Conservation (phyloP, 768 basidiomycete species). For the Kwoniella dejecticola region DNA sequence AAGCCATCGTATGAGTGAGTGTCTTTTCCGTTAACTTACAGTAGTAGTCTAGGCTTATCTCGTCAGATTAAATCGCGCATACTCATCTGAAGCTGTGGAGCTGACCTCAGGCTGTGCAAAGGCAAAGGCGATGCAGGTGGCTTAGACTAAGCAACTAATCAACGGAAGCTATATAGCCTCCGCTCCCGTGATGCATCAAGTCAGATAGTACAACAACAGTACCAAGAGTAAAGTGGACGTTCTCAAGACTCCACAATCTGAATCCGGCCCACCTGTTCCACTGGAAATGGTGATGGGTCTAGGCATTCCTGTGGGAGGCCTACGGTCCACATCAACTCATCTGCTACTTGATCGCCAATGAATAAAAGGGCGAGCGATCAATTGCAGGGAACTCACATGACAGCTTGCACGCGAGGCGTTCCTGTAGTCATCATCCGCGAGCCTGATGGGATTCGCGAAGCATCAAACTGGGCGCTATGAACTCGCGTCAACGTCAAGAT, state of each 20-base stretch:
- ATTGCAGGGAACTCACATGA: not conserved
- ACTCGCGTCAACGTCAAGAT: too few relatives aligned
- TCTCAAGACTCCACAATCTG: too few relatives aligned
- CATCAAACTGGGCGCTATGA: not conserved
- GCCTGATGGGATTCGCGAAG: not conserved
- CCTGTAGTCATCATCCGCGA: not conserved
- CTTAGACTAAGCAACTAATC: not conserved
- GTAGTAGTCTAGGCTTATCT: too few relatives aligned
- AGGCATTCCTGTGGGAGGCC: conserved; percentile 1
- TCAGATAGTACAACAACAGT: not conserved
- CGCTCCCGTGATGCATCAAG: too few relatives aligned
- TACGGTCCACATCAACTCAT: not conserved
- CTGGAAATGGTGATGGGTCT: not conserved
- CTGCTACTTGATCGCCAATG: not conserved
- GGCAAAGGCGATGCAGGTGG: not conserved
- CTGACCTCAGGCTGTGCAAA: not conserved
- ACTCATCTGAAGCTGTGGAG: too few relatives aligned
- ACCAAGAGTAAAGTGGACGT: not conserved
- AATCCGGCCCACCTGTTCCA: not conserved
- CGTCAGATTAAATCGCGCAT: too few relatives aligned
- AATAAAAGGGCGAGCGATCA: not conserved
- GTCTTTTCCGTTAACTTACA: too few relatives aligned
- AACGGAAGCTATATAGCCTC: too few relatives aligned
- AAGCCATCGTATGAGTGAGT: too few relatives aligned
- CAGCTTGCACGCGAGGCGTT: conserved; percentile 1